Evolutionary conservation across 176 grass and related monocot genomes (phyloP).

Genomic region (Oropetium thomaeum): DNA sequence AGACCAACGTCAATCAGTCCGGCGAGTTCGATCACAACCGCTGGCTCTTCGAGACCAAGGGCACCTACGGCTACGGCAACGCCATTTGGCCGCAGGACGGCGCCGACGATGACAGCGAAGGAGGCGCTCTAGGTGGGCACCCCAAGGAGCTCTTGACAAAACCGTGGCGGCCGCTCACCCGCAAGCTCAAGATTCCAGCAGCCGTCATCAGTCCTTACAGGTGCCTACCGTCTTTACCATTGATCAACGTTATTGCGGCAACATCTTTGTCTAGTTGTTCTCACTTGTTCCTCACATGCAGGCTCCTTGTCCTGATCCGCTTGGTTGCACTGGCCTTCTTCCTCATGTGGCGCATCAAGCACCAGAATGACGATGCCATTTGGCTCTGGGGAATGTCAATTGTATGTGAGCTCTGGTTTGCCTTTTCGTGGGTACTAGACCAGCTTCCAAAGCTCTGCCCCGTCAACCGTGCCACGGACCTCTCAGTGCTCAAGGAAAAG

Average conservation of each 20-base stretch:
- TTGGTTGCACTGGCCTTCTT: constrained; percentile 78
- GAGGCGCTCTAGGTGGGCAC: constrained; percentile 42
- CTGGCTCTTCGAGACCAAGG: constrained; percentile 99
- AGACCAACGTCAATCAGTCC: constrained; percentile 30
- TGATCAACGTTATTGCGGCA: neutral
- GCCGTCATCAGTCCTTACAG: constrained; percentile 92
- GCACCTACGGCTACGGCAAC: constrained; percentile 92
- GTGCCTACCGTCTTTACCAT: constrained; percentile 28
- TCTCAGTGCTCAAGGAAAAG: constrained; percentile 85
- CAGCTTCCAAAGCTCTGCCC: constrained; percentile 96
- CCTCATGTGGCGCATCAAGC: constrained; percentile 81
- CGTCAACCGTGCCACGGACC: constrained; percentile 80
- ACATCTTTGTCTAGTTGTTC: neutral
- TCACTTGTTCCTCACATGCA: constrained; percentile 24
- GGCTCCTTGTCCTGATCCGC: constrained; percentile 76
- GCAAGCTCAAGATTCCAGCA: constrained; percentile 81
- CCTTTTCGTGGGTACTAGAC: constrained; percentile 94
- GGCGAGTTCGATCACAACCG: constrained; percentile 92
- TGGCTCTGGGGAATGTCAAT: constrained; percentile 97
- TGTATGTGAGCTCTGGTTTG: constrained; percentile 94
- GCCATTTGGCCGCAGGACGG: constrained; percentile 89
- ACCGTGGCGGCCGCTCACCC: constrained; percentile 93
- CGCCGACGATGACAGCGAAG: constrained; percentile 37
- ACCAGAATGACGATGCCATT: constrained; percentile 76
- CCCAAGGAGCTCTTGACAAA: constrained; percentile 80